A percentile compares a stretch with the other conserved stretches of the same genome.
phyloP scores from a whole-genome alignment of 1,139 yeast genomes.

The Dujonia santamariae region DNA sequence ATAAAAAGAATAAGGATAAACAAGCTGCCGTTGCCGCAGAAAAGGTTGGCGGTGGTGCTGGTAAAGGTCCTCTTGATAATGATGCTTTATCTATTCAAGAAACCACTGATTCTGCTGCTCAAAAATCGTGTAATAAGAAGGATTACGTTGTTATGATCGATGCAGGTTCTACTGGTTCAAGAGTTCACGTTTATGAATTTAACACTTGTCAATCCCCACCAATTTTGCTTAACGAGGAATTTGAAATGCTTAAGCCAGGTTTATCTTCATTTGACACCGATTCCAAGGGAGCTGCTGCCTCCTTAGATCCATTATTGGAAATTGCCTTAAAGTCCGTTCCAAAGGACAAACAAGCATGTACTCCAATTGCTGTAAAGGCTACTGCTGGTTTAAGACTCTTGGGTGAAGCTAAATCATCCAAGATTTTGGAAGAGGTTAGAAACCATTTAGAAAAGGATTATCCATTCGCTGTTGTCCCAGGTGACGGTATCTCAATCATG shows the following conservation, averaged over 20 bases:
- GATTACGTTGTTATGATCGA: conserved; percentile 82
- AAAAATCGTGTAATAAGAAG: conserved; percentile 29
- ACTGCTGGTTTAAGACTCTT: conserved; percentile 93
- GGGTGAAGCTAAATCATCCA: conserved; percentile 69
- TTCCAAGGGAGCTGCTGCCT: conserved; percentile 78
- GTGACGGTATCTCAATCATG: conserved; percentile 87
- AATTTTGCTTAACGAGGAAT: conserved; percentile 68
- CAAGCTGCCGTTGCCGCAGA: conserved; percentile 6
- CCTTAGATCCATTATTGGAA: conserved; percentile 77
- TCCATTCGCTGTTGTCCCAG: conserved; percentile 87
- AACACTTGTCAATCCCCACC: conserved; percentile 86
- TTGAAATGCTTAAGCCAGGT: conserved; percentile 91
- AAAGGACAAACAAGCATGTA: conserved; percentile 63
- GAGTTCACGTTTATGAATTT: conserved; percentile 91
- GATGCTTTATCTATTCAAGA: conserved; percentile 6
- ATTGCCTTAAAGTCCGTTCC: conserved; percentile 79
- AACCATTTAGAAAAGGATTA: conserved; percentile 69
- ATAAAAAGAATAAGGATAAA: conserved; percentile 9
- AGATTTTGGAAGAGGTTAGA: conserved; percentile 74
- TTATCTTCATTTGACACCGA: conserved; percentile 82
- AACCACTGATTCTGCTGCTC: conserved; percentile 6
- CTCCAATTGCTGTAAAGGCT: conserved; percentile 95
- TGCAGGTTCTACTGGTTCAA: conserved; percentile 96
- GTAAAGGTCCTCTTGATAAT: too few relatives aligned
- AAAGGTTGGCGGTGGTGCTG: conserved; percentile 1